Base-by-base conservation (phyloP, 1,284 basidiomycete species). In the Ustilago xerochloae region DNA sequence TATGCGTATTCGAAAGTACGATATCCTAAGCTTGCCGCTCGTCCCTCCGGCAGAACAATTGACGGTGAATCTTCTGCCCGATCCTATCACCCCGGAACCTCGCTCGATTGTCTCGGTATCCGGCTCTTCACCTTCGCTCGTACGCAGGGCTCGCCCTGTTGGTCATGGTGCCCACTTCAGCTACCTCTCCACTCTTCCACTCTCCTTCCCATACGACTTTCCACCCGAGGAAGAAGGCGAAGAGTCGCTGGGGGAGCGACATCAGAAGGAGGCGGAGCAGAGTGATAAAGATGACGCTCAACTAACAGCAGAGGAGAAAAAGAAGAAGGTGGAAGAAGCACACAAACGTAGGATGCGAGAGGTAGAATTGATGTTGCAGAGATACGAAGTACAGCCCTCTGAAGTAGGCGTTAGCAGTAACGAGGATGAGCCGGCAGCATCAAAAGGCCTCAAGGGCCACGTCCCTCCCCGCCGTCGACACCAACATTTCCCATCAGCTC, bases 141-240 rank as follows among this genome's bases (percentile, higher is more conserved):
- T 91, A 13, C 92, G 93, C 81, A 89, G 93, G 39, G 88, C 93
- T 59, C 73, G 89, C 88, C 70, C 87, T 88, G 53, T 87, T 89
- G 73, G 87, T 9, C 85, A 88, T 0, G 84, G 89, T 24, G 88
- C 89, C 0, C 92, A 93, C 81, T 97, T 92, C 87, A 90, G 92
- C 12, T 90, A 91, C 81, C 90, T 93, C 47, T 88, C 91, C 1
- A 94, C 96, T 0, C 89, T 93, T 60, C 93, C 93, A 6, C 78
- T 92, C 0, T 87, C 90, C 6, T 98, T 97, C 85, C 96, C 96
- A 0, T 94, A 93, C 84, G 88, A 90, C 29, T 90, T 97, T 12
- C 85, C 86, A 7, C 48, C 76, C 32, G 75, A 70, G 28, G 26
- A 69, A 12, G 68, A 77, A 22, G 71, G 69, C 46, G 77, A 66